Evolutionary conservation across 768 basidiomycete species (phyloP), one percentile per base, ranked within the genome.

Genomic region (Boletus subparvulus): DNA sequence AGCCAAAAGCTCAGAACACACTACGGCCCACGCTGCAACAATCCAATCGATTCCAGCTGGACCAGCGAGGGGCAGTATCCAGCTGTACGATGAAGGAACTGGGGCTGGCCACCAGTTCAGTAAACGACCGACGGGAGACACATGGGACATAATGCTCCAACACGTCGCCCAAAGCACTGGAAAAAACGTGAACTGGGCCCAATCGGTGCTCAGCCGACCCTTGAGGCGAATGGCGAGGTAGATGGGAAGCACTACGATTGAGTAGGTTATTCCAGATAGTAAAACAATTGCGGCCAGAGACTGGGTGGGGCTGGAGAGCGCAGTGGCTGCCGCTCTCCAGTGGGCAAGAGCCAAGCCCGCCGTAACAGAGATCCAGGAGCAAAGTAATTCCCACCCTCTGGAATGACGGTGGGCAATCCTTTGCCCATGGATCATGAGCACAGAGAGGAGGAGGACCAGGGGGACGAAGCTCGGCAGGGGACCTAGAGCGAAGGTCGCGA

Each of bases 1-100:
- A 30, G 80, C 83, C 9, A 80, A 65, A 3, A 74, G 62, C 60
- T 86, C 80, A 9, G 87, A 81, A 28, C 82, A 61, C 11, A 91
- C 77, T 11, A 84, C 82, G 6, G 88, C 88, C 86, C 87, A 93
- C 9, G 83, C 84, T n/a, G 81, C 90, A 8, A 81, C 78, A 28
- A 87, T 68, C 87, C 89, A 93, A 67, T 93, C 88, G 55, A 83
- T 78, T 9, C 80, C 83, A 33, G 76, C 70, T 33, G 85, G 77
- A 6, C 92, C 91, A 24, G 81, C 59, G 43, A 78, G 67, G 0
- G 80, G 81, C 3, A 81, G 62, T n/a, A 85, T 69, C 90, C 90
- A 94, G 3, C 65, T 65, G 64, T 92, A 93, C 0, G 79, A 77
- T 35, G 78, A 67, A 8, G 77, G 68, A 14, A 82, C 74, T 11